Conservation (phyloP, 352 stramenopile species). For the Phytophthora sp. region DNA sequence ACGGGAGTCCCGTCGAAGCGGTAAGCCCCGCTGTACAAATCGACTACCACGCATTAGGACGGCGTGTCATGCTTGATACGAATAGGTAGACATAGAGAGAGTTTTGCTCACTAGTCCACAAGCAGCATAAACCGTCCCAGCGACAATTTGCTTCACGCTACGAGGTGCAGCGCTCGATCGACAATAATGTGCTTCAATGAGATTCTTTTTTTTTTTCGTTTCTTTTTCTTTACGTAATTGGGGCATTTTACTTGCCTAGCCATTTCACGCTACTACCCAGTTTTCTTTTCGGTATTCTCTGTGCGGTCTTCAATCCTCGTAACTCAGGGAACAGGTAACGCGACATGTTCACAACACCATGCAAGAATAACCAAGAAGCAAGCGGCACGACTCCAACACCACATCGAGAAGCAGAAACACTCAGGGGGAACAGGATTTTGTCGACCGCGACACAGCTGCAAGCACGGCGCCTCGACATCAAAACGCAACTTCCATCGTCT, state of each 20-base stretch:
- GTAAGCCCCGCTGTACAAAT: conserved; percentile 39
- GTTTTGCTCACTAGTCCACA: conserved; percentile 27
- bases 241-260: conserved; percentile 34
- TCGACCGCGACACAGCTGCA: conserved; percentile 26
- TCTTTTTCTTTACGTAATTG: conserved; percentile 27
- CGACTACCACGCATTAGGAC: conserved; percentile 21
- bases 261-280: conserved; percentile 29
- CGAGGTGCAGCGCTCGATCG: conserved; percentile 22
- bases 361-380: conserved; percentile 23
- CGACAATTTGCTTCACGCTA: conserved; percentile 20
- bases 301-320: conserved; percentile 17
- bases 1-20: conserved; percentile 73
- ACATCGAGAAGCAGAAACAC: conserved; percentile 19
- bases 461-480: conserved; percentile 28
- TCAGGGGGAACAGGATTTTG: conserved; percentile 4
- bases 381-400: conserved; percentile 32
- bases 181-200: conserved; percentile 27
- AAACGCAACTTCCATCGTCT: conserved; percentile 44
- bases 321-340: conserved; percentile 20
- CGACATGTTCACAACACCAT: conserved; percentile 32
- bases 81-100: conserved; percentile 35
- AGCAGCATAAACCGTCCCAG: conserved; percentile 28
- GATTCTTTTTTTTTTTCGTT: conserved; percentile 32
- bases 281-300: conserved; percentile 19
- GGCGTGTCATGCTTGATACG: conserved; percentile 13